phyloP scores from a whole-genome alignment of 2,329 filamentous ascomycete species.

The Penicillium sumatraense region DNA sequence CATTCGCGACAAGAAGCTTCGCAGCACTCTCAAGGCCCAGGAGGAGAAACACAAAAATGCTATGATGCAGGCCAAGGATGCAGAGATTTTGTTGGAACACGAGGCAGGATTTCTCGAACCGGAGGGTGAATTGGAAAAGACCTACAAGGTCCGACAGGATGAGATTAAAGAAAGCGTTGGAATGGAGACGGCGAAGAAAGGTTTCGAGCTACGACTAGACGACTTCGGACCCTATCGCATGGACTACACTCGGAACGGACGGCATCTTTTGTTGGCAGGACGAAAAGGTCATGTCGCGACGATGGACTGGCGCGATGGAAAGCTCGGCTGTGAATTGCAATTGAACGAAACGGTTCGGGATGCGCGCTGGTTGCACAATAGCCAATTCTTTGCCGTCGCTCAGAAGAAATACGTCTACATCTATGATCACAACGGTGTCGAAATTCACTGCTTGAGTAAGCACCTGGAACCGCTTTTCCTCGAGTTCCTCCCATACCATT shows the following conservation, averaged over 20 bases:
- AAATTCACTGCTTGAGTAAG: slow-evolving; percentile 88
- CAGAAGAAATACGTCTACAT: slow-evolving; percentile 98
- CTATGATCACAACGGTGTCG: slow-evolving; percentile 88
- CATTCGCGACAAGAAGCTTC: slow-evolving; percentile 88
- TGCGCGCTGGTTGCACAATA: slow-evolving; percentile 90
- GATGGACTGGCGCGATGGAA: slow-evolving; percentile 94
- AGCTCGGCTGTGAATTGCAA: slow-evolving; percentile 88
- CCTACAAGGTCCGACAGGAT: slow-evolving; percentile 88
- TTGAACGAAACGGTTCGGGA: slow-evolving; percentile 89
- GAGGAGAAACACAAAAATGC: slow-evolving; percentile 85
- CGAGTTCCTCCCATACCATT: slow-evolving; percentile 96
- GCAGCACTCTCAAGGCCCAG: slow-evolving; percentile 75
- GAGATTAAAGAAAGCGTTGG: slow-evolving; percentile 77
- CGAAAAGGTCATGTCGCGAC: slow-evolving; percentile 93
- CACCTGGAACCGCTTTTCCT: slow-evolving; percentile 91
- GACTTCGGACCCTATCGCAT: slow-evolving; percentile 83
- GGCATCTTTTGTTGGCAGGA: slow-evolving; percentile 81
- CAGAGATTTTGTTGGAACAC: slow-evolving; percentile 91
- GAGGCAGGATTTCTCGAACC: slow-evolving; percentile 83
- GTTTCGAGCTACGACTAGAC: slow-evolving; percentile 85
- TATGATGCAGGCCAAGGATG: slow-evolving; percentile 84
- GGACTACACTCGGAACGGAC: slow-evolving; percentile 89
- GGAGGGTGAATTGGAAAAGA: slow-evolving; percentile 85
- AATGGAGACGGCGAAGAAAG: slow-evolving; percentile 86
- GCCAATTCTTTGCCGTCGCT: slow-evolving; percentile 88